Evolutionary conservation across 768 basidiomycete genomes (phyloP).

Genomic region (Filobasidium floriforme): DNA sequence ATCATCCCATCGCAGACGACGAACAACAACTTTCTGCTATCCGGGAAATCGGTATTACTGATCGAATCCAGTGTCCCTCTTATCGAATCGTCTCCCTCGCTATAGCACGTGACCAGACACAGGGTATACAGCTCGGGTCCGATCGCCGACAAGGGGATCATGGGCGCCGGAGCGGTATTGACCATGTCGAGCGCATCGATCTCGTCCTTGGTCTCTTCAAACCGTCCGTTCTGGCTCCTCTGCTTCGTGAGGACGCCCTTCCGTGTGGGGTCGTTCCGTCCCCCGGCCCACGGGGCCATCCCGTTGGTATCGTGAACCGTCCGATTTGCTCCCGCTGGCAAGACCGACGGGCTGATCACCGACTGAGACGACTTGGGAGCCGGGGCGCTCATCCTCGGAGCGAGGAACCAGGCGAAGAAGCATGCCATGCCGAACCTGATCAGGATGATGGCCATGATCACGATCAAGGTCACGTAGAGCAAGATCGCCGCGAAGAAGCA

Average conservation of each 20-base stretch:
- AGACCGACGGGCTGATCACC: conserved; percentile 84
- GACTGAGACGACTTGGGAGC: conserved; percentile 21
- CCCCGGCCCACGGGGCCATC: conserved; percentile 82
- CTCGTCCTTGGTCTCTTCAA: not conserved
- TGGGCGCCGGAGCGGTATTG: conserved; percentile 46
- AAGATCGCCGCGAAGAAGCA: conserved; percentile 86
- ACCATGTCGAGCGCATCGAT: not conserved
- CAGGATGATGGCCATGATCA: conserved; percentile 83
- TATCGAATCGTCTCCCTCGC: conserved; percentile 88
- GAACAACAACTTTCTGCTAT: conserved; percentile 83
- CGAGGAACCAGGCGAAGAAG: conserved; percentile 93
- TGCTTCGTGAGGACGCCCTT: conserved; percentile 47
- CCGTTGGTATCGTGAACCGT: conserved; percentile 85
- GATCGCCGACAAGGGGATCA: conserved; percentile 80
- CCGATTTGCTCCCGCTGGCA: conserved; percentile 92
- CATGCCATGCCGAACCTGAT: conserved; percentile 94
- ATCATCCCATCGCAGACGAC: conserved; percentile 98
- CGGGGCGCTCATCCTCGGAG: conserved; percentile 55
- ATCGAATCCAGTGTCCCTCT: conserved; percentile 89
- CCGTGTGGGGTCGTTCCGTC: not conserved
- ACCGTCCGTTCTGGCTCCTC: not conserved
- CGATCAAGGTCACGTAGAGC: conserved; percentile 79
- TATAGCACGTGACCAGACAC: conserved; percentile 95
- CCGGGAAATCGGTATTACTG: conserved; percentile 81
- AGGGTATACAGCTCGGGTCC: conserved; percentile 91